A percentile compares a stretch with the other conserved stretches of the same genome.
Evolutionary conservation across 495 filamentous ascomycete species (phyloP).

Genomic region (Pyrenula aspistea): DNA sequence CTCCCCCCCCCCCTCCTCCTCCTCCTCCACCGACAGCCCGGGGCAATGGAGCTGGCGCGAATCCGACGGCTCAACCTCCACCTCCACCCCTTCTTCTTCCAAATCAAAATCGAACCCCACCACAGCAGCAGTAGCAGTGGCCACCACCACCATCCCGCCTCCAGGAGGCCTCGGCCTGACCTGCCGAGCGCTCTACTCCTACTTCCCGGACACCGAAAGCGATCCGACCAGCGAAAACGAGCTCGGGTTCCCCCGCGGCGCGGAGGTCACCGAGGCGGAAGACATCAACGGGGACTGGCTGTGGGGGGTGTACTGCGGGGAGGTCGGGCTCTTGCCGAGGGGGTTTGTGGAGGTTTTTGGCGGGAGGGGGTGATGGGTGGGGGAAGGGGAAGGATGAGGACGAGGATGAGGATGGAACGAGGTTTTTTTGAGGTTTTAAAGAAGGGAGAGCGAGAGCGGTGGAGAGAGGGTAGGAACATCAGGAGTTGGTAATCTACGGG

Average conservation of each 20-base stretch:
- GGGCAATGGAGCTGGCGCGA: slow-evolving; percentile 42
- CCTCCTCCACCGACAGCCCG: slow-evolving; percentile 12
- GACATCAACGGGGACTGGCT: slow-evolving; percentile 83
- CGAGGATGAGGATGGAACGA: too few relatives aligned
- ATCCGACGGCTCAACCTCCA: slow-evolving; percentile 18
- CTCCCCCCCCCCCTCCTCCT: slow-evolving; percentile 26
- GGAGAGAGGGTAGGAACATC: too few relatives aligned
- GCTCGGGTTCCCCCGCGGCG: slow-evolving; percentile 68
- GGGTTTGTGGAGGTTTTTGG: slow-evolving; percentile 45
- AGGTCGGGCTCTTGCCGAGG: slow-evolving; percentile 63
- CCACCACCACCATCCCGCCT: slow-evolving; percentile 44
- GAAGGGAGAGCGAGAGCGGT: too few relatives aligned
- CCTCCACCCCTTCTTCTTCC: slow-evolving; percentile 8
- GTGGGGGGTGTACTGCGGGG: slow-evolving; percentile 67
- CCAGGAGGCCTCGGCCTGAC: slow-evolving; percentile 54
- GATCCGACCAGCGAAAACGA: slow-evolving; percentile 48
- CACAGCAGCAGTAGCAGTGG: not conserved
- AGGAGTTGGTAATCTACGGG: too few relatives aligned
- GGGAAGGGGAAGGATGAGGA: too few relatives aligned
- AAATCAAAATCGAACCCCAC: slow-evolving; percentile 4
- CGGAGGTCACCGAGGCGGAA: slow-evolving; percentile 68
- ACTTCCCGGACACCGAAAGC: slow-evolving; percentile 43
- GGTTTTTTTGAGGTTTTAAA: too few relatives aligned
- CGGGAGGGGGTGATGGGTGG: slow-evolving; percentile 11
- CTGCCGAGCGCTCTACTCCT: slow-evolving; percentile 57